Evolutionary conservation across 805 yeast genomes (phyloP), one percentile per base, ranked within the genome.

Genomic region (Hanseniaspora nectarophila): DNA sequence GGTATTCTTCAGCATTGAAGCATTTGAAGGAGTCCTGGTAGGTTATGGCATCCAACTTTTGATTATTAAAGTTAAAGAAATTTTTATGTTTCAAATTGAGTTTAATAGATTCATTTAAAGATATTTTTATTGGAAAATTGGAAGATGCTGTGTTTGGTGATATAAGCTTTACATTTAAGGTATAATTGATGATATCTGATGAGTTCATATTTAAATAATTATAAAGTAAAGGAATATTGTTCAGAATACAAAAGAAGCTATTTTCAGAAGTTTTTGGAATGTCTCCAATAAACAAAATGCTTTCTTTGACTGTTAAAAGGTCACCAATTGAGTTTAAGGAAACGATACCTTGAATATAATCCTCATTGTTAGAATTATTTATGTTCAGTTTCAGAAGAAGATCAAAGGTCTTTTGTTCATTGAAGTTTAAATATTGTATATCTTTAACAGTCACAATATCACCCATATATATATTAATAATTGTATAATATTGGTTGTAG

Each of bases 261-360:
- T 23, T 26, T 6, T 23, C 33, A 13, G 20, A 15, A 0, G 26
- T n/a, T 4, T n/a, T 34, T 18, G 33, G 32, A 13, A 40, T n/a
- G 33, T 45, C 33, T 2, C 26, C 37, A 5, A 49, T 42, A 29
- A 49, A 49, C 13, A 49, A n/a, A 13, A 49, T 42, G 15, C 42
- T 42, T 15, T 42, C 44, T 21, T 49, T 49, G 4, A 34, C 40
- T 7, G 43, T 18, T 13, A 49, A 5, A 5, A 49, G 26, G 1
- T 32, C 34, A 3, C 13, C 28, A 9, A 16, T 49, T 7, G 40
- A 29, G 6, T 28, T n/a, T 21, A 49, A 28, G 16, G 44, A 31
- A 10, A 49, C 21, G 2, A 49, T 49, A n/a, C 53, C 53, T 21
- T 49, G 53, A n/a, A 40, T 34, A 5, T 39, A 13, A 5, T 49